Evolutionary conservation across 2,329 filamentous ascomycete species (phyloP), one percentile per base, ranked within the genome.

Genomic region (Claviceps pazoutovae): DNA sequence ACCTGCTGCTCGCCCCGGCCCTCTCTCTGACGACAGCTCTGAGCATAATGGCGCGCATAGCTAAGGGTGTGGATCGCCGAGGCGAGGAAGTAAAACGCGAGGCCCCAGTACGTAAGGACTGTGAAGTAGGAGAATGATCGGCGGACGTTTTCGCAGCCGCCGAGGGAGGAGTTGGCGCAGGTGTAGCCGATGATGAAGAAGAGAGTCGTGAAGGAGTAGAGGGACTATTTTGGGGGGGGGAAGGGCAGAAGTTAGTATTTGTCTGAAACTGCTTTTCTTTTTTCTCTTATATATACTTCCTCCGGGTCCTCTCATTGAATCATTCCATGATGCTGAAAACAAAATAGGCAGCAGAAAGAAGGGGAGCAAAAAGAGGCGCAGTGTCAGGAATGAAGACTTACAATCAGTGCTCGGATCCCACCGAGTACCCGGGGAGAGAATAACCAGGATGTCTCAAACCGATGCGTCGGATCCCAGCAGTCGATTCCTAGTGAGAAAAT

Each of bases 41-140:
- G 26, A 4, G 26, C 26, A 11, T 30, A 8, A 30, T 30, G 16
- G 26, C 23, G 44, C 44, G 44, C 44, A 30, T 19, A 36, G 14
- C 43, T 46, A 50, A 79, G 69, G 5, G 85, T 88, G 70, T 94
- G 87, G 17, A 79, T 56, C 17, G 83, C 74, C 1, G 84, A 74
- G 60, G 83, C 70, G 52, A 82, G 72, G 64, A 84, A 83, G 73
- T 94, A 95, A 69, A 90, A 91, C 23, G 78, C 82, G 38, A 91
- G 69, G 2, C 86, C 86, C 86, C 86, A 93, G 74, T 84, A 93
- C 9, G 84, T 87, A 53, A 93, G 71, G 61, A 82, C 74, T 30
- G 88, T 94, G 71, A 95, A 94, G 73, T 80, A 94, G 60, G 82
- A 87, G 71, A 94, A 93, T 46, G 75, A 76, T 46, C 72, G 67